These are phyloP conservation scores for Fraxinus latifolia DNA, from an alignment of 305 asterid genomes.

Conservation along the genomic window DNA sequence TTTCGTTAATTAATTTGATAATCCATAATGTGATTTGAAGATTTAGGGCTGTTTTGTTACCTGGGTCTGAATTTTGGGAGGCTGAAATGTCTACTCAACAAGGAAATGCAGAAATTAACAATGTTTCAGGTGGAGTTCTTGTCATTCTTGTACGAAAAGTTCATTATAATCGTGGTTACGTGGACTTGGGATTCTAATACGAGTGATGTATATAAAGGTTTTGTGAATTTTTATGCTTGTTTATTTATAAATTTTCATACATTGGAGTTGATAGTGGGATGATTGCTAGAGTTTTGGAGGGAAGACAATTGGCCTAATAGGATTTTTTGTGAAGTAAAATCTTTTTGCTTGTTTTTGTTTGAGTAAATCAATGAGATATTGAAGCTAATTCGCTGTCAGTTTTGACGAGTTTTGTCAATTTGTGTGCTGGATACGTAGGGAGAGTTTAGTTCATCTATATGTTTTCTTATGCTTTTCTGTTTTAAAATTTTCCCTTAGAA, in stretches of 20 bases:
- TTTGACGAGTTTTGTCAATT: background rate
- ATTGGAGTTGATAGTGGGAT: background rate
- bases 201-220: background rate
- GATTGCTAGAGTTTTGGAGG: background rate
- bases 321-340: background rate
- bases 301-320: background rate
- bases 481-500: background rate
- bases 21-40: conserved; percentile 31
- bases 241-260: background rate
- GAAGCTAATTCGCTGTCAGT: background rate
- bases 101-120: conserved; percentile 40
- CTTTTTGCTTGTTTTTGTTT: background rate
- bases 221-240: background rate
- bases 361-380: background rate
- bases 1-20: conserved; percentile 11
- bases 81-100: conserved; percentile 52
- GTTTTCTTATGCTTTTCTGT: background rate
- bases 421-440: background rate
- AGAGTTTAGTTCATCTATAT: background rate
- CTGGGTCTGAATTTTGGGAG: conserved; percentile 25
- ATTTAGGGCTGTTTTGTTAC: conserved; percentile 33
- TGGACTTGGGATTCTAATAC: background rate
- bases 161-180: conserved; percentile 6
- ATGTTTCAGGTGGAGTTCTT: conserved; percentile 38
- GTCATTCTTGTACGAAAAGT: background rate